A percentile compares a stretch with the other conserved stretches of the same genome.
Evolutionary conservation across 805 yeast genomes (phyloP).

Genomic region (Sugiyamaella smithiae): DNA sequence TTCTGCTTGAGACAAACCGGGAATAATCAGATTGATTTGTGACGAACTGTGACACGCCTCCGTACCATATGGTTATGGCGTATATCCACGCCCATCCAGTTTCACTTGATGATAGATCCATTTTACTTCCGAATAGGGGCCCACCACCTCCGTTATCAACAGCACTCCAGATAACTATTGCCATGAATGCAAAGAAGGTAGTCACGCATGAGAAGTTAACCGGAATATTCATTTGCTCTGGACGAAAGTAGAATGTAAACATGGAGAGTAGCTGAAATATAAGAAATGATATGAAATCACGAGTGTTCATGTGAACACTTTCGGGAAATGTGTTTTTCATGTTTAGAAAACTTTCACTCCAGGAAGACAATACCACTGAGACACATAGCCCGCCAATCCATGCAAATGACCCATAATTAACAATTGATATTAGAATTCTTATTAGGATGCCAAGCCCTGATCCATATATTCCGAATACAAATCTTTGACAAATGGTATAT

Average conservation of each 20-base stretch:
- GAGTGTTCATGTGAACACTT: conserved; percentile 35
- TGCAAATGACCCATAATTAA: conserved; percentile 48
- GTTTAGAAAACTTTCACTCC: conserved; percentile 39
- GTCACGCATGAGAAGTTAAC: conserved; percentile 37
- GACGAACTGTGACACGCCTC: conserved; percentile 40
- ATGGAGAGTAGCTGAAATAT: conserved; percentile 32
- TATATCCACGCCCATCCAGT: conserved; percentile 1
- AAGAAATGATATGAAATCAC: conserved; percentile 43
- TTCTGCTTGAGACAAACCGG: conserved; percentile 40
- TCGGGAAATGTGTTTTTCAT: conserved; percentile 42
- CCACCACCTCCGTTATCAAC: conserved; percentile 22
- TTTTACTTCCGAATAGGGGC: conserved; percentile 24
- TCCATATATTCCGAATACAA: conserved; percentile 48
- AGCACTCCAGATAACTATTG: conserved; percentile 28
- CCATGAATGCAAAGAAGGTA: conserved; percentile 35
- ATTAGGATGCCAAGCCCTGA: conserved; percentile 41
- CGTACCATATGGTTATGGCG: conserved; percentile 39
- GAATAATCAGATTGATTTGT: conserved; percentile 45
- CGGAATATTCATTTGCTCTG: conserved; percentile 33
- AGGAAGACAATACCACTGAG: conserved; percentile 12
- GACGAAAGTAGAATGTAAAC: conserved; percentile 18
- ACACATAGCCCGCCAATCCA: conserved; percentile 47
- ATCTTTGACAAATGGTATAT: conserved; percentile 44
- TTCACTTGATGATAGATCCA: background rate
- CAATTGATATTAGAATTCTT: conserved; percentile 44